Percentiles rank a stretch among this genome's conserved stretches.
phyloP scores from a whole-genome alignment of 495 filamentous ascomycete genomes.

The Entonaema liquescens region DNA sequence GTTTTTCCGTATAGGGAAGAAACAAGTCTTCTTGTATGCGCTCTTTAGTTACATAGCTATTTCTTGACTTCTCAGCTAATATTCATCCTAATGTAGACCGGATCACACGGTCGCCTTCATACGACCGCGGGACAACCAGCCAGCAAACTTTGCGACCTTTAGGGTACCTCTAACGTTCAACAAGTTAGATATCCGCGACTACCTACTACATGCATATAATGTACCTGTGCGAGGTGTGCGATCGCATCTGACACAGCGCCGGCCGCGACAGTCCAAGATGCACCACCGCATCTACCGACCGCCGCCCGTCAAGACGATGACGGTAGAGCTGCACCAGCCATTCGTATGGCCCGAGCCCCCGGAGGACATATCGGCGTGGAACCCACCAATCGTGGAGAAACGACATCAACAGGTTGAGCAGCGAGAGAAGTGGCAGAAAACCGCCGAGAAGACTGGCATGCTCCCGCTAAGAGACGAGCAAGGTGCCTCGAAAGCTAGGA shows the following conservation, averaged over 20 bases:
- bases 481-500: constrained; percentile 47
- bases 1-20: constrained; percentile 56
- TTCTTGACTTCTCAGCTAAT: constrained; percentile 7
- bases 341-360: constrained; percentile 83
- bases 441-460: constrained; percentile 25
- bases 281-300: constrained; percentile 64
- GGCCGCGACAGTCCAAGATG: constrained; percentile 60
- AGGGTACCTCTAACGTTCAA: constrained; percentile 85
- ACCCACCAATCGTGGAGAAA: constrained; percentile 21
- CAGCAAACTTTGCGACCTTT: constrained; percentile 82
- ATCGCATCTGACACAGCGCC: constrained; percentile 78
- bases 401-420: constrained; percentile 57
- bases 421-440: constrained; percentile 46
- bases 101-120: constrained; percentile 79
- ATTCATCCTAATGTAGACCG: constrained; percentile 62
- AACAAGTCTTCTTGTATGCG: constrained; percentile 75
- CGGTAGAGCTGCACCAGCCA: constrained; percentile 80
- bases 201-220: constrained; percentile 79
- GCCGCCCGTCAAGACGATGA: constrained; percentile 84
- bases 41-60: not conserved
- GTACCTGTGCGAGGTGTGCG: constrained; percentile 74
- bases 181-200: constrained; percentile 92
- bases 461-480: constrained; percentile 45
- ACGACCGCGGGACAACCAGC: constrained; percentile 70
- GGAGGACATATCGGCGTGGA: constrained; percentile 55